phyloP scores from a whole-genome alignment of 129 eudicot species.

The Heracleum sosnowskyi region DNA sequence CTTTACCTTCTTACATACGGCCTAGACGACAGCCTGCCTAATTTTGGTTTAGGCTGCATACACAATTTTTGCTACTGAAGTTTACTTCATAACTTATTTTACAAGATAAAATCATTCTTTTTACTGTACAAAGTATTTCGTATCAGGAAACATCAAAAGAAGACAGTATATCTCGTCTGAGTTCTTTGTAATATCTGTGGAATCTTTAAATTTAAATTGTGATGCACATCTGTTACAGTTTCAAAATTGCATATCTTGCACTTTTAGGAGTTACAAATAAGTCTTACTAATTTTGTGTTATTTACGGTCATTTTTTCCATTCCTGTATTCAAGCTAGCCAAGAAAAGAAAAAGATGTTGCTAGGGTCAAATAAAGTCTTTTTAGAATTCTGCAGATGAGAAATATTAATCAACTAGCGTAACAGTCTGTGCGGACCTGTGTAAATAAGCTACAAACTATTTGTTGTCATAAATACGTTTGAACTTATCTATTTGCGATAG shows the following conservation, averaged over 20 bases:
- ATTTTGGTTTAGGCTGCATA: not conserved
- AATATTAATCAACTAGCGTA: not conserved
- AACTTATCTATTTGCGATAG: no score
- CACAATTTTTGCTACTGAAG: not conserved
- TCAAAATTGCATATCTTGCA: not conserved
- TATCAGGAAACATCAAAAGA: not conserved
- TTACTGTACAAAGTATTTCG: not conserved
- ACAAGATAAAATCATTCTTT: not conserved
- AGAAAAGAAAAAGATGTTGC: not conserved
- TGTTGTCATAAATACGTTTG: no score
- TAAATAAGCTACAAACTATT: no score
- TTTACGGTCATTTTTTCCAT: no score
- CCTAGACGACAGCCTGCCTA: conserved; percentile 42
- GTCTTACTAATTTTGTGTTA: no score
- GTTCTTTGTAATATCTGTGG: not conserved
- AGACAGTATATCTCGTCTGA: not conserved
- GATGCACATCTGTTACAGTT: not conserved
- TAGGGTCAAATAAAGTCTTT: not conserved
- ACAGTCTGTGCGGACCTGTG: no score
- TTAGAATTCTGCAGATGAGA: not conserved
- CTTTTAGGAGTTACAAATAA: not conserved
- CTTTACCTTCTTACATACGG: conserved; percentile 47
- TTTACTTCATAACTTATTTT: not conserved
- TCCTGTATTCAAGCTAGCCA: not conserved
- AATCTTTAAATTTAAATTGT: not conserved